Percentiles rank a stretch among this genome's conserved stretches.
These are phyloP conservation scores for Geopyxis carbonaria DNA, from an alignment of 495 filamentous ascomycete genomes.

Conservation along the genomic window DNA sequence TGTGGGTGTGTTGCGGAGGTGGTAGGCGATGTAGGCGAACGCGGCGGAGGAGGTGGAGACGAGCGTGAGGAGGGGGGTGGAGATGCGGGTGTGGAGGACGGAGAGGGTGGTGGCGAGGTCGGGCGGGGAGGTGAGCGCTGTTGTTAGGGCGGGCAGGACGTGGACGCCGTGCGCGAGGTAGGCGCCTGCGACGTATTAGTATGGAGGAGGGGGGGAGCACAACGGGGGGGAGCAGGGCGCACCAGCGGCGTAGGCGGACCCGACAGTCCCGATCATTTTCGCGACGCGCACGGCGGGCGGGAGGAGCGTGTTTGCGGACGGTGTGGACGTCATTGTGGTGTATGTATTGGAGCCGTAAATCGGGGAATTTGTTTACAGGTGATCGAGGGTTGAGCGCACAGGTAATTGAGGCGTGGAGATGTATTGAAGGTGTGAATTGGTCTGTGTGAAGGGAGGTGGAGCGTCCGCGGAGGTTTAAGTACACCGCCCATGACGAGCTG, in stretches of 20 bases:
- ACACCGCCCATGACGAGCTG: no score
- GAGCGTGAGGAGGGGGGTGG: constrained; percentile 9
- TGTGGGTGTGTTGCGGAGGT: constrained; percentile 11
- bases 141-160: constrained; percentile 16
- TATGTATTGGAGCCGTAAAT: constrained; percentile 1
- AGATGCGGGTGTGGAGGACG: constrained; percentile 10
- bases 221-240: neutral
- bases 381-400: neutral
- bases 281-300: constrained; percentile 22
- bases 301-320: constrained; percentile 19
- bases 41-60: constrained; percentile 16
- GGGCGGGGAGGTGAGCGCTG: constrained; percentile 4
- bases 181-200: constrained; percentile 6
- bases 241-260: constrained; percentile 19
- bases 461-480: no score
- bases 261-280: constrained; percentile 21
- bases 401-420: neutral
- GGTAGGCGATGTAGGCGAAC: constrained; percentile 19
- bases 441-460: no score
- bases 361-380: neutral
- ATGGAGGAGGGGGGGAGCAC: neutral
- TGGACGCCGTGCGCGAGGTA: constrained; percentile 20
- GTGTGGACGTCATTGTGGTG: constrained; percentile 13
- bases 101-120: constrained; percentile 14
- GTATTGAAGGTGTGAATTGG: no score